phyloP scores from a whole-genome alignment of 1,139 yeast genomes.

The Taphrina populina region DNA sequence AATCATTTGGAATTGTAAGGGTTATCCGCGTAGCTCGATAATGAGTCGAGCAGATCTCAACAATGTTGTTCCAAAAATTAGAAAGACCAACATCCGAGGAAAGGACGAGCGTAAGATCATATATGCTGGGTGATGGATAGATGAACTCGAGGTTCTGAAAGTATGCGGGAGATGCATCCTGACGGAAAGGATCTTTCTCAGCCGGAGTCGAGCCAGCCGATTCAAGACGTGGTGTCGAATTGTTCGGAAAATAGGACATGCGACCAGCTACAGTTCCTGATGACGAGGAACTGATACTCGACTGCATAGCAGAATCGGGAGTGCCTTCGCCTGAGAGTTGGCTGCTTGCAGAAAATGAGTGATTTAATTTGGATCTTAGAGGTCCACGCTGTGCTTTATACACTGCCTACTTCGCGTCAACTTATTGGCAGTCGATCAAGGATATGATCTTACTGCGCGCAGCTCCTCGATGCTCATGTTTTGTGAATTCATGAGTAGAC shows the following conservation, averaged over 20 bases:
- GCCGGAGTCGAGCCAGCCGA: slow-evolving; percentile 23
- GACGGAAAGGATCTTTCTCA: slow-evolving; percentile 16
- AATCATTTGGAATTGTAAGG: slow-evolving; percentile 44
- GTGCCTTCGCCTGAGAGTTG: slow-evolving; percentile 23
- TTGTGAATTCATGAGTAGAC: background rate
- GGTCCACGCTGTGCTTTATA: slow-evolving; percentile 28
- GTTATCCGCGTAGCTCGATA: slow-evolving; percentile 44
- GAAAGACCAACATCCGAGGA: slow-evolving; percentile 45
- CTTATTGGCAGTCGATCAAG: background rate
- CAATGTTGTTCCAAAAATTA: slow-evolving; percentile 43
- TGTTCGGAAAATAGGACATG: slow-evolving; percentile 21
- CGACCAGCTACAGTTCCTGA: slow-evolving; percentile 28
- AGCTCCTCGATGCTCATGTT: slow-evolving; percentile 27
- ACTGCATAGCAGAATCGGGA: slow-evolving; percentile 15
- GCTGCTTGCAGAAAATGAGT: slow-evolving; percentile 16
- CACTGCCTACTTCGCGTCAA: slow-evolving; percentile 7
- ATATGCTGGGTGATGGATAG: slow-evolving; percentile 41
- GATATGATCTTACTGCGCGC: slow-evolving; percentile 17
- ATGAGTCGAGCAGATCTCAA: slow-evolving; percentile 41
- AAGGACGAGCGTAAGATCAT: slow-evolving; percentile 43
- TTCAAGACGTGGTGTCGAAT: slow-evolving; percentile 17
- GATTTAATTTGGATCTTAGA: slow-evolving; percentile 24
- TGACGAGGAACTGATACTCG: slow-evolving; percentile 21
- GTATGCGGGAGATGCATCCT: slow-evolving; percentile 5
- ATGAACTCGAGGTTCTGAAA: slow-evolving; percentile 21